Base-by-base conservation (phyloP, 2,329 filamentous ascomycete species). In the Sporothrix brunneoviolacea region DNA sequence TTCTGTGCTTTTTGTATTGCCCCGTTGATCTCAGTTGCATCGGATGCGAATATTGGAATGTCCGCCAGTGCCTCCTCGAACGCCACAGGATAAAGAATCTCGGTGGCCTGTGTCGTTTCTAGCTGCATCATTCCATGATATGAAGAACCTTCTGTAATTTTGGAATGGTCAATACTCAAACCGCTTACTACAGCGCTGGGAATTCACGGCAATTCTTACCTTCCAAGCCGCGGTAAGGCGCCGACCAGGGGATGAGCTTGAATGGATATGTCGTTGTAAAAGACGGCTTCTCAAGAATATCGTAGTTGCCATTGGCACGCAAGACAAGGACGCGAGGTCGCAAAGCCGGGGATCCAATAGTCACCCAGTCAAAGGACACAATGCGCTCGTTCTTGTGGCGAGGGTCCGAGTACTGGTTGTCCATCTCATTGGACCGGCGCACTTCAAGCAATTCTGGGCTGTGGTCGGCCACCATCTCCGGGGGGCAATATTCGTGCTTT, bases 291-390 rank as follows among this genome's bases (percentile, higher is more conserved):
- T 83, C 76, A 22, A 84, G 62, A 16, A 85, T 79, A 27, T 82
- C 79, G 60, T 83, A 80, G 13, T 68, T 70, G 16, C 81, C 80
- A 55, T 76, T 83, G 30, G 78, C 78, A 22, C 80, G 72, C 22
- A 84, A 63, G 2, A 80, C 79, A 21, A 84, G 62, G 35, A 81
- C 66, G n/a, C 81, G 72, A 27, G 80, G 79, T 21, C 74, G 74
- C 43, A 82, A 60, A 13, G 73, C 71, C 4, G 77, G 69, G 4
- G 76, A 79, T 10, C 74, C 70, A 41, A 83, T 68, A 4, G 77
- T 83, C 9, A 84, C 68, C 81, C 82, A 85, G 61, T 85, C 82
- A 61, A 84, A 84, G 0, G 81, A 84, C 8, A 84, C 79, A 28
- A 84, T 82, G 18, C 78, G 74, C 50, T 83, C 77, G 57, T 75